Evolutionary conservation across 495 filamentous ascomycete genomes (phyloP).

Genomic region (Podospora sp.): DNA sequence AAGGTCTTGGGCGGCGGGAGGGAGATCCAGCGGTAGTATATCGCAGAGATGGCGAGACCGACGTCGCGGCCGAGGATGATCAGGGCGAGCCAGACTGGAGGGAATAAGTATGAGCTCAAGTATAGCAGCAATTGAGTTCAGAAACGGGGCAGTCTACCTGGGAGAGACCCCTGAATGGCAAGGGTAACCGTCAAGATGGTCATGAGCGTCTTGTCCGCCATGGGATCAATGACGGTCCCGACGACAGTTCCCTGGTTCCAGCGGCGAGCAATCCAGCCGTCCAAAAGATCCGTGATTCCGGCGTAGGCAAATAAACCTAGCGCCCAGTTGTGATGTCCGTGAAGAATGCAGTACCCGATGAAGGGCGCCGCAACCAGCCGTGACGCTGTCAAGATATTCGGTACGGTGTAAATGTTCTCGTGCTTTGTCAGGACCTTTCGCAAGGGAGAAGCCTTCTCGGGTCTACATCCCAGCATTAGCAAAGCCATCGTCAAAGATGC

Average conservation of each 20-base stretch:
- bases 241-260: conserved; percentile 92
- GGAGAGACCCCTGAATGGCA: conserved; percentile 77
- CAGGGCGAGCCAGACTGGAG: conserved; percentile 75
- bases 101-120: background rate
- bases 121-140: background rate
- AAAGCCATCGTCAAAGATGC: background rate
- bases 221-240: conserved; percentile 93
- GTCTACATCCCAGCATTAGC: background rate
- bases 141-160: conserved; percentile 56
- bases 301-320: conserved; percentile 89
- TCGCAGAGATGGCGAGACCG: conserved; percentile 80
- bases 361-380: conserved; percentile 81
- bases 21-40: conserved; percentile 94
- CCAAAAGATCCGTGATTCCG: conserved; percentile 85
- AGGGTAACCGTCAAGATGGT: conserved; percentile 83
- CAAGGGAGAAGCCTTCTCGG: conserved; percentile 14
- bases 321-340: conserved; percentile 75
- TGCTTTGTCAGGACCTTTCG: conserved; percentile 55
- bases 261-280: conserved; percentile 86
- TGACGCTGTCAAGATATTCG: conserved; percentile 88
- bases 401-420: conserved; percentile 95
- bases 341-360: conserved; percentile 86
- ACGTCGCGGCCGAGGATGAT: conserved; percentile 91
- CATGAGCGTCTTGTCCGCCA: conserved; percentile 97
- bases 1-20: conserved; percentile 92